Conservation (phyloP, 805 yeast species). For the Metschnikowia noctiluminum region DNA sequence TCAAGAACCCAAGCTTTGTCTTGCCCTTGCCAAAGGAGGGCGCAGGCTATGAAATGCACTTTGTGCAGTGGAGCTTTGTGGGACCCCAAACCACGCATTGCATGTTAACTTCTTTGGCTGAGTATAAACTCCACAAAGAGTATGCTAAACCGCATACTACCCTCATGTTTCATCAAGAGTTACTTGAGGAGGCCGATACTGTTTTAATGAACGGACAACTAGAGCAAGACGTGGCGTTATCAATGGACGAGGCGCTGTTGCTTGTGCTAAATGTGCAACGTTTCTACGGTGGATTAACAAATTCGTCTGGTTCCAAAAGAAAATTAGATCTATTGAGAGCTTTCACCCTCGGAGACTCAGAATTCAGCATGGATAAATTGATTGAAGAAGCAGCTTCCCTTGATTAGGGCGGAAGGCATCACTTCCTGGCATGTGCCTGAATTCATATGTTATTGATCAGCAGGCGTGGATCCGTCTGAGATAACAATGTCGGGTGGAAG, state of each 20-base stretch:
- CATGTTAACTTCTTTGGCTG: conserved; percentile 86
- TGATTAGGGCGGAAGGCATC: neutral
- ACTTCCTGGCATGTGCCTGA: neutral
- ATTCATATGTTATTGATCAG: no score
- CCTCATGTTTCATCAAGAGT: conserved; percentile 79
- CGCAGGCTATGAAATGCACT: conserved; percentile 74
- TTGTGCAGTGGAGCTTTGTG: conserved; percentile 89
- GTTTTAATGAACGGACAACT: conserved; percentile 85
- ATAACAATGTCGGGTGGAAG: no score
- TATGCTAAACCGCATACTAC: conserved; percentile 96
- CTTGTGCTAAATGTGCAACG: conserved; percentile 74
- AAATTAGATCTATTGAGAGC: conserved; percentile 57
- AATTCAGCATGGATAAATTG: conserved; percentile 65
- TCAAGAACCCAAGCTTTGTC: conserved; percentile 77
- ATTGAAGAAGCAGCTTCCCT: conserved; percentile 67
- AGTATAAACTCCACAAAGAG: conserved; percentile 85
- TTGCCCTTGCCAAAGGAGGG: conserved; percentile 76
- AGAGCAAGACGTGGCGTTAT: conserved; percentile 66
- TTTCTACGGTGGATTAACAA: conserved; percentile 68
- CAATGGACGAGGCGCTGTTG: conserved; percentile 72
- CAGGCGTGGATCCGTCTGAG: no score
- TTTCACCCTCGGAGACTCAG: conserved; percentile 66
- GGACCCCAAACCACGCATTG: conserved; percentile 84
- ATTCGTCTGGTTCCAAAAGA: conserved; percentile 37
- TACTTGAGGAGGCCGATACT: conserved; percentile 53